Evolutionary conservation across 352 stramenopile species (phyloP).

Genomic region (Phytopythium aichiense): DNA sequence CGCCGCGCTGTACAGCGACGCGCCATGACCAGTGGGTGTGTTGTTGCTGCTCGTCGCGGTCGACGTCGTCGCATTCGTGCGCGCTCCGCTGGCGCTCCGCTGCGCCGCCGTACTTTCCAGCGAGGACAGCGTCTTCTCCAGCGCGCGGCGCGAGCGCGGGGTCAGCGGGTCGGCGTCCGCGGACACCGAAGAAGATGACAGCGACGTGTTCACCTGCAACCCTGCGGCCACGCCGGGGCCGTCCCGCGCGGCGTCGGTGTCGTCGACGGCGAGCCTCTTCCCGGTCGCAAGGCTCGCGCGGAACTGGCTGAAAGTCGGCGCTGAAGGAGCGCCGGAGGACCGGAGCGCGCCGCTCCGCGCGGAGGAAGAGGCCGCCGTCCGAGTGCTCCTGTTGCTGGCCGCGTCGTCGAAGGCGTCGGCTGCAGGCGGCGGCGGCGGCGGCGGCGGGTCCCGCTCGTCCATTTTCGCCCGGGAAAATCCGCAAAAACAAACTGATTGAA

Average conservation of each 20-base stretch:
- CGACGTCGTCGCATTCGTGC: constrained; percentile 19
- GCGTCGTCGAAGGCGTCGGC: neutral
- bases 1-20: constrained; percentile 23
- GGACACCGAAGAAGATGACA: neutral
- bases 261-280: neutral
- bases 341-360: neutral
- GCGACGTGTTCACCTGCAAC: constrained; percentile 12
- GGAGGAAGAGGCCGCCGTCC: neutral
- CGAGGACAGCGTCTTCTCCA: constrained; percentile 39
- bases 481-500: constrained; percentile 4
- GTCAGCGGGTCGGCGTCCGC: constrained; percentile 40
- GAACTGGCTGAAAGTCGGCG: constrained; percentile 23
- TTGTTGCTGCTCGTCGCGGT: constrained; percentile 28
- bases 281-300: neutral
- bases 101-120: constrained; percentile 15
- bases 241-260: neutral
- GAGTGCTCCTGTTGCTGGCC: neutral
- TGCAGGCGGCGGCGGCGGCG: constrained; percentile 14
- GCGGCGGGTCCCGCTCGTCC: constrained; percentile 22
- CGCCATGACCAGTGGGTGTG: constrained; percentile 14
- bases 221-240: neutral
- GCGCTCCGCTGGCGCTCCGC: neutral
- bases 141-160: constrained; percentile 38
- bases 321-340: neutral
- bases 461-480: constrained; percentile 1